Evolutionary conservation across 2,329 filamentous ascomycete genomes (phyloP).

Genomic region (Elsinoe fawcettii): DNA sequence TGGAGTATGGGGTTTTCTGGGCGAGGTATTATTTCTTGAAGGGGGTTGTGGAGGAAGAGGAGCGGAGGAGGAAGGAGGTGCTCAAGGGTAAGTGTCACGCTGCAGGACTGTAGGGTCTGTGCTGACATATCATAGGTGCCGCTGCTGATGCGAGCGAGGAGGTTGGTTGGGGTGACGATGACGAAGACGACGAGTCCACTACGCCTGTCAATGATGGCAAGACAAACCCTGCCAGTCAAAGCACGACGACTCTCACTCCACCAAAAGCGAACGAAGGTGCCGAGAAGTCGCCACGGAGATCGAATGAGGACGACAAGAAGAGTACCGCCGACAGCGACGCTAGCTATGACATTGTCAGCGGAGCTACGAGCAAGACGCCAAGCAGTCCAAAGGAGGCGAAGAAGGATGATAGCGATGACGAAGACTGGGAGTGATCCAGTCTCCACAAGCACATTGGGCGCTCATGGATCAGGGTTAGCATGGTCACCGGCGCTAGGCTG

Average conservation of each 20-base stretch:
- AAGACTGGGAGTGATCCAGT: slow-evolving; percentile 31
- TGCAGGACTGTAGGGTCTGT: not conserved
- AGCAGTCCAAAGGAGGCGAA: slow-evolving; percentile 52
- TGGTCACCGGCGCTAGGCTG: not conserved
- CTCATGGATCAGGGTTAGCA: not conserved
- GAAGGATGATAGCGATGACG: slow-evolving; percentile 31
- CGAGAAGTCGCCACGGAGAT: slow-evolving; percentile 60
- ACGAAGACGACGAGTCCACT: slow-evolving; percentile 29
- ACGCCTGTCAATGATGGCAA: slow-evolving; percentile 25
- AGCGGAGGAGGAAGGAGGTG: slow-evolving; percentile 78
- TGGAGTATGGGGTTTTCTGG: slow-evolving; percentile 90
- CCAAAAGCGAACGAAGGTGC: slow-evolving; percentile 25
- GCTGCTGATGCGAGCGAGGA: slow-evolving; percentile 66
- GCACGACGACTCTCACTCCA: slow-evolving; percentile 16
- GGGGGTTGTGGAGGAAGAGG: slow-evolving; percentile 87
- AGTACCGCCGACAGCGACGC: slow-evolving; percentile 80
- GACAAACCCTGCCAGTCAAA: slow-evolving; percentile 15
- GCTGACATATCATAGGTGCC: slow-evolving; percentile 44
- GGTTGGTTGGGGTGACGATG: slow-evolving; percentile 63
- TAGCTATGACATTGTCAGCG: slow-evolving; percentile 84
- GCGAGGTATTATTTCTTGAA: slow-evolving; percentile 90
- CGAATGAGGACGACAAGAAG: slow-evolving; percentile 69
- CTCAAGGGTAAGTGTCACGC: slow-evolving; percentile 49
- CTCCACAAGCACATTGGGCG: not conserved
- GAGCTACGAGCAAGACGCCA: slow-evolving; percentile 69